Percentiles rank a stretch among this genome's conserved stretches.
Conservation (phyloP, 1,284 basidiomycete genomes). For the Tilletia walkeri region DNA sequence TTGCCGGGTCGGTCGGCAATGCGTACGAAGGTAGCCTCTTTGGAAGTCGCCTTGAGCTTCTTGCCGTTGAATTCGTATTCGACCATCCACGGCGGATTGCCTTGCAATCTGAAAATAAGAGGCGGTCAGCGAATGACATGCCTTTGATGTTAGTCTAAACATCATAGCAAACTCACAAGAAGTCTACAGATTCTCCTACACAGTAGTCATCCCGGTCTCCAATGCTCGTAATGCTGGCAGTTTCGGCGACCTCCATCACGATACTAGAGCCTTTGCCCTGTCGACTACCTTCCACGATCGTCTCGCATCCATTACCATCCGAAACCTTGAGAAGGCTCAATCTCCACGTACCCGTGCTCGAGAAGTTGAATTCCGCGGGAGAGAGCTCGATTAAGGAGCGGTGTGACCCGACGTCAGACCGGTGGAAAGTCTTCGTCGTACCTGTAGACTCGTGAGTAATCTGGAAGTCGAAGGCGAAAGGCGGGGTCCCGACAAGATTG, state of each 20-base stretch:
- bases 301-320: constrained; percentile 46
- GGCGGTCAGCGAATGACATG: not conserved
- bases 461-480: constrained; percentile 74
- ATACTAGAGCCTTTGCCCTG: constrained; percentile 1
- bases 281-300: constrained; percentile 11
- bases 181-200: constrained; percentile 84
- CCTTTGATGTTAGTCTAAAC: too few species aligned
- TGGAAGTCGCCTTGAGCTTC: constrained; percentile 71
- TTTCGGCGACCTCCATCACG: constrained; percentile 77
- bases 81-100: constrained; percentile 91
- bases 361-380: constrained; percentile 75
- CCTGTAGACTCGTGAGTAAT: constrained; percentile 63
- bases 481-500: constrained; percentile 69
- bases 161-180: constrained; percentile 60
- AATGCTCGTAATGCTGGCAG: constrained; percentile 83
- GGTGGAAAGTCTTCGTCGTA: constrained; percentile 61
- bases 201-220: constrained; percentile 78
- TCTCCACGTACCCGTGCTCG: constrained; percentile 68
- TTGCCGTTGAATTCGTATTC: constrained; percentile 82
- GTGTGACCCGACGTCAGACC: constrained; percentile 68
- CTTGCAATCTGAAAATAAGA: constrained; percentile 65
- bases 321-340: constrained; percentile 50
- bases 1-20: constrained; percentile 76
- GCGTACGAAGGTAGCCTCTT: constrained; percentile 76
- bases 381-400: constrained; percentile 73